Conservation (phyloP, 2,329 filamentous ascomycete genomes). For the Aspergillus caelatus region DNA sequence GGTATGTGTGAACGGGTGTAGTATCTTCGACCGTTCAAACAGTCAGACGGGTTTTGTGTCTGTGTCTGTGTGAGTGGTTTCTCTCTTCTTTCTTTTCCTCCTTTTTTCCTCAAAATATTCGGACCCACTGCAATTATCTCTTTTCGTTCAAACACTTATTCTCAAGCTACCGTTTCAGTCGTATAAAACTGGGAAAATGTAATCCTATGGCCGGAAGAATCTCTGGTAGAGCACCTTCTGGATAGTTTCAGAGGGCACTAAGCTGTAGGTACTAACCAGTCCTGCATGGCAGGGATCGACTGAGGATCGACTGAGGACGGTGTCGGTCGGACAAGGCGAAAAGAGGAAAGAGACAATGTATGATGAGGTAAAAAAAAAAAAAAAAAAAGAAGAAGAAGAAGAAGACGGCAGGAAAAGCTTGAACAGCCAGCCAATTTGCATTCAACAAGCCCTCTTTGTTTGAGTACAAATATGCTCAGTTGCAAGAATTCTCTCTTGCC, state of each 20-base stretch:
- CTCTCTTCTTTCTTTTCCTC: neutral
- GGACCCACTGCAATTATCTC: neutral
- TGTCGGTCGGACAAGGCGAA: neutral
- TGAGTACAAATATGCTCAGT: neutral
- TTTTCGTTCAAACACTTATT: neutral
- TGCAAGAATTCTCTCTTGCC: neutral
- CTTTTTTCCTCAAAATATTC: neutral
- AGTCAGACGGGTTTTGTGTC: neutral
- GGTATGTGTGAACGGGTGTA: neutral
- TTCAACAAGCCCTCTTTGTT: neutral
- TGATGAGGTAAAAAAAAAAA: neutral
- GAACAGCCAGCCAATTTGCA: neutral
- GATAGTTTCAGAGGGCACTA: neutral
- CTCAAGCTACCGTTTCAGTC: neutral
- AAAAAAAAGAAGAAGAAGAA: neutral
- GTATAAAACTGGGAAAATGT: neutral
- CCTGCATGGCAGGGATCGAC: neutral
- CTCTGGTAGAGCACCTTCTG: neutral
- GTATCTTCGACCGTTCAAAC: neutral
- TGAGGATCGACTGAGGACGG: neutral
- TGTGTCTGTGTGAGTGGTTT: neutral
- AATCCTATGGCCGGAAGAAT: neutral
- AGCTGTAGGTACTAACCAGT: neutral
- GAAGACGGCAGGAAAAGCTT: neutral
- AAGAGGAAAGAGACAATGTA: neutral